phyloP scores from a whole-genome alignment of 2,329 filamentous ascomycete species.

The Chaetomiaceae sp. region DNA sequence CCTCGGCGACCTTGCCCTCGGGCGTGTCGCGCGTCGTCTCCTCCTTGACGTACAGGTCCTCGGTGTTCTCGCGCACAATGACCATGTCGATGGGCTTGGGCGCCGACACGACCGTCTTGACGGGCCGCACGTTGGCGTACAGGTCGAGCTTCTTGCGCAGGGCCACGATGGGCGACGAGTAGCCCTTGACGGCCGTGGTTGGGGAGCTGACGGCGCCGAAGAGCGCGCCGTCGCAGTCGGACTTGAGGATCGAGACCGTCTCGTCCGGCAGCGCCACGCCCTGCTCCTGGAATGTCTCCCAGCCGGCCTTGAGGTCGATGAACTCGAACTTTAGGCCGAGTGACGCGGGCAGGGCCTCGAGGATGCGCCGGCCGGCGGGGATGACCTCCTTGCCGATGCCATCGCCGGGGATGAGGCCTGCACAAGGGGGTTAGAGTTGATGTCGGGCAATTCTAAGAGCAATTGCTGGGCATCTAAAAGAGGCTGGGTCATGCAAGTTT shows the following conservation, averaged over 20 bases:
- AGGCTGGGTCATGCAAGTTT: slow-evolving; percentile 16
- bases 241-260: slow-evolving; percentile 83
- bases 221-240: slow-evolving; percentile 90
- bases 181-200: slow-evolving; percentile 83
- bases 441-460: background rate
- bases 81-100: slow-evolving; percentile 82
- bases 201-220: slow-evolving; percentile 96
- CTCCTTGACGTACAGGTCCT: slow-evolving; percentile 97
- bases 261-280: slow-evolving; percentile 83
- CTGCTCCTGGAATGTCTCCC: slow-evolving; percentile 86
- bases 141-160: slow-evolving; percentile 92
- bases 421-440: background rate
- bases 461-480: background rate
- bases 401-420: slow-evolving; percentile 94
- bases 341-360: slow-evolving; percentile 90
- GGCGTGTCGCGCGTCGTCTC: slow-evolving; percentile 76
- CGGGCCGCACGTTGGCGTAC: slow-evolving; percentile 95
- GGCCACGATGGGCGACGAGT: slow-evolving; percentile 94
- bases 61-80: slow-evolving; percentile 97
- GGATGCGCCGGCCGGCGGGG: slow-evolving; percentile 82
- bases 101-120: slow-evolving; percentile 72
- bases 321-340: slow-evolving; percentile 91
- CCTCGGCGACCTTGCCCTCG: slow-evolving; percentile 84
- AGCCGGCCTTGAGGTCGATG: slow-evolving; percentile 87
- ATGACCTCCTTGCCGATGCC: slow-evolving; percentile 99